These are phyloP conservation scores for Metroxylon sagu DNA, from an alignment of 176 grass and related monocot genomes.

Conservation along the genomic window DNA sequence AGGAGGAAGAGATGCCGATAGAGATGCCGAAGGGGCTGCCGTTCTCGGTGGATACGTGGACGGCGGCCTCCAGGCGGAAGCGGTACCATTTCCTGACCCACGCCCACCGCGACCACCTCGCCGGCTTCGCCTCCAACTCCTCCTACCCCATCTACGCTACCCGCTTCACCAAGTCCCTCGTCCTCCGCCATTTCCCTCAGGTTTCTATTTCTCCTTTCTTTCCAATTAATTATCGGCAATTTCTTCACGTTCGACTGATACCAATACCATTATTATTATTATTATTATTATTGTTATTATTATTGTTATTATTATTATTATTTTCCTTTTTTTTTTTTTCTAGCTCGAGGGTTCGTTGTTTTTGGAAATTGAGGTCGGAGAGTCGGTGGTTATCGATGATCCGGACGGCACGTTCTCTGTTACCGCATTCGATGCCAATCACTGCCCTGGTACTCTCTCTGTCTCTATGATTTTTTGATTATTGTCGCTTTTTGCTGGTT, in stretches of 20 bases:
- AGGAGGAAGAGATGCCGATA: slow-evolving; percentile 53
- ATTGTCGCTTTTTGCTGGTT: too few relatives aligned
- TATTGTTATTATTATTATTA: too few relatives aligned
- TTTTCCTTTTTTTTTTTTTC: not conserved
- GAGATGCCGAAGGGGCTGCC: slow-evolving; percentile 76
- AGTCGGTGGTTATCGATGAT: slow-evolving; percentile 43
- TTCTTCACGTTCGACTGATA: too few relatives aligned
- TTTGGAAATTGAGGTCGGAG: slow-evolving; percentile 64
- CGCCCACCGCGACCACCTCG: slow-evolving; percentile 63
- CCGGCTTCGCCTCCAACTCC: slow-evolving; percentile 18
- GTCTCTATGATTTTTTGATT: too few relatives aligned
- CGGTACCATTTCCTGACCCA: slow-evolving; percentile 71
- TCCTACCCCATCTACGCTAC: slow-evolving; percentile 50
- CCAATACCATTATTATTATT: too few relatives aligned
- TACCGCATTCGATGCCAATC: slow-evolving; percentile 68
- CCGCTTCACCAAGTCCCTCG: slow-evolving; percentile 46
- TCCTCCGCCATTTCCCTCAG: slow-evolving; percentile 44
- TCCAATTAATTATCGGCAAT: not conserved
- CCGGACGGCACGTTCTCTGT: slow-evolving; percentile 46
- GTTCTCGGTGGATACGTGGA: slow-evolving; percentile 83
- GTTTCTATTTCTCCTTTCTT: slow-evolving; percentile 15
- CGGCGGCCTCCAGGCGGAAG: slow-evolving; percentile 31
- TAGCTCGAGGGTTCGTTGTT: slow-evolving; percentile 40
- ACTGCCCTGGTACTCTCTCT: slow-evolving; percentile 47
- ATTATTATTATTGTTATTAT: too few relatives aligned